Evolutionary conservation across 2,329 filamentous ascomycete species (phyloP), one percentile per base, ranked within the genome.

Genomic region (Cytospora leucostoma): DNA sequence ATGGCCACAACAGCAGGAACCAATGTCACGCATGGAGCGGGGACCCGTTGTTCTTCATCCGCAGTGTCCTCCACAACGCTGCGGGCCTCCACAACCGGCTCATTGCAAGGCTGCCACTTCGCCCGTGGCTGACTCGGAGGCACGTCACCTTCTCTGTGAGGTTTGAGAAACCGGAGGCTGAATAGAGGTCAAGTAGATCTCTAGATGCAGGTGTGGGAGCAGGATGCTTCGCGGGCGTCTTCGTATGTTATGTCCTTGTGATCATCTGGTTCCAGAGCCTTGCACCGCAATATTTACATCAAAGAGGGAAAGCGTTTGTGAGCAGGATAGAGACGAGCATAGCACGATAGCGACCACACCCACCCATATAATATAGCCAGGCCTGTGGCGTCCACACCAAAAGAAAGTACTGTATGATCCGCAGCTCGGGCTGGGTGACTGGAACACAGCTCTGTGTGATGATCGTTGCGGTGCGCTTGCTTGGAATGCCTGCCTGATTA

Each of bases 71-170:
- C 64, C 62, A 72, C 27, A 63, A 70, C 73, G 34, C 60, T 70
- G 53, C 68, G 71, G 67, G 74, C 70, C 65, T 61, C 67, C 49
- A 66, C 71, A 37, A 69, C 66, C 61, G 68, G 70, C 65, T 70
- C 69, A 57, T 65, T 71, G 55, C 71, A 72, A 65, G 70, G 68
- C 62, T 49, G 63, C 66, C 52, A 71, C 74, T 56, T 33, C 73
- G 57, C 68, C 68, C 55, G 71, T 71, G 66, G 69, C 69, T 61
- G 53, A 68, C 11, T 63, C 71, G 13, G 70, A n/a, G 71, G 62
- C 62, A 73, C 60, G 71, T 61, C 60, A 63, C 68, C 17, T 69
- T 72, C 63, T 67, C 50, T 40, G 63, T 68, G 52, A 70, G 62
- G 57, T 68, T 70, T 60, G 68, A 65, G 63, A 64, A 64, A 68